Percentiles rank a stretch among this genome's conserved stretches.
Evolutionary conservation across 805 yeast genomes (phyloP).

Genomic region (Wickerhamomyces rabaulensis): DNA sequence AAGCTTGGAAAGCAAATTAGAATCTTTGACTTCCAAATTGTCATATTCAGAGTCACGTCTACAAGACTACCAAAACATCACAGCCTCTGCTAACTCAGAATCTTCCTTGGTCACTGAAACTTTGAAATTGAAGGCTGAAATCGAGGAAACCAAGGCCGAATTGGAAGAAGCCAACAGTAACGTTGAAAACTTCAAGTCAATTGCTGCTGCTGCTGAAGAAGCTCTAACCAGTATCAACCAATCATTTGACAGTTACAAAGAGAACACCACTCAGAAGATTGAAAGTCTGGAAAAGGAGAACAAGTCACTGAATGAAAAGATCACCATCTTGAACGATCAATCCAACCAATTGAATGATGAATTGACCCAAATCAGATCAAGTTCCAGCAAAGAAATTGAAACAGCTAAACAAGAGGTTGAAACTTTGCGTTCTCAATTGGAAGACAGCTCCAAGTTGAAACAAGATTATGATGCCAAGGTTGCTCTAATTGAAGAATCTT

Average conservation of each 20-base stretch:
- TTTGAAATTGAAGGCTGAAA: slow-evolving; percentile 29
- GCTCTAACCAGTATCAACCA: slow-evolving; percentile 51
- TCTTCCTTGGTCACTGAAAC: slow-evolving; percentile 27
- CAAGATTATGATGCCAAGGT: slow-evolving; percentile 27
- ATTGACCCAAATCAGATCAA: slow-evolving; percentile 22
- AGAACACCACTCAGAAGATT: slow-evolving; percentile 15
- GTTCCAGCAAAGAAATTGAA: slow-evolving; percentile 19
- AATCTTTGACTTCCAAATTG: slow-evolving; percentile 27
- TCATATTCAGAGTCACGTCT: slow-evolving; percentile 25
- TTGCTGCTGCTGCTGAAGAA: slow-evolving; percentile 63
- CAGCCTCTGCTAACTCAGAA: slow-evolving; percentile 21
- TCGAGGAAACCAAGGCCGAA: slow-evolving; percentile 46
- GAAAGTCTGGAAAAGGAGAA: slow-evolving; percentile 18
- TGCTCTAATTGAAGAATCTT: slow-evolving; percentile 28
- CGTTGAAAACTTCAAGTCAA: slow-evolving; percentile 53
- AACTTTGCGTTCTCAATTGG: slow-evolving; percentile 16
- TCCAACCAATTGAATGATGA: slow-evolving; percentile 27
- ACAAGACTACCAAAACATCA: slow-evolving; percentile 25
- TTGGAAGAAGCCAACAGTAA: slow-evolving; percentile 53
- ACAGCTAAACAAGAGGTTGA: slow-evolving; percentile 13
- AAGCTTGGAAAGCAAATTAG: slow-evolving; percentile 33
- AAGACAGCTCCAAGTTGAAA: slow-evolving; percentile 21
- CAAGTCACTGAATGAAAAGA: slow-evolving; percentile 14
- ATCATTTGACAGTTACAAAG: slow-evolving; percentile 45
- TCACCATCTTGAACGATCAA: slow-evolving; percentile 26